These are phyloP conservation scores for Daldinia bambusicola DNA, from an alignment of 495 filamentous ascomycete species.

Conservation along the genomic window DNA sequence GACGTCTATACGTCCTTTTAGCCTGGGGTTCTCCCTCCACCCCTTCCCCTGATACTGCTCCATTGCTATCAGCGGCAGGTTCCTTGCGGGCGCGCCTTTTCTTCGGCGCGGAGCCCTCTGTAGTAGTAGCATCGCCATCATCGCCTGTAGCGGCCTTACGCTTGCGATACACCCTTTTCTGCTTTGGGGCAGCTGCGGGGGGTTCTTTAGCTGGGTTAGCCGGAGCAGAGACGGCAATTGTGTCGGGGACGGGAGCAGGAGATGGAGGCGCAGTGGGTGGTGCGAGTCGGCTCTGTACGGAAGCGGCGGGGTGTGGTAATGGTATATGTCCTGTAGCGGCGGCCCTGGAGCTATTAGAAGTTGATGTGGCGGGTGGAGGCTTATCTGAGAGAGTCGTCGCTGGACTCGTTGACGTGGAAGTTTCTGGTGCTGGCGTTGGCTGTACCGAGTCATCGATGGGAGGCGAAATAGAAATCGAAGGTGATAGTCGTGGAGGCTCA, in stretches of 20 bases:
- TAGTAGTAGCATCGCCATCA: conserved; percentile 22
- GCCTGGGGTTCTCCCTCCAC: conserved; percentile 40
- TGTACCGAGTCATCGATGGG: conserved; percentile 30
- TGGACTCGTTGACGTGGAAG: conserved; percentile 7
- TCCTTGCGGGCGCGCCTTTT: conserved; percentile 40
- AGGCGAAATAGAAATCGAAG: conserved; percentile 30
- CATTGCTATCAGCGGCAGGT: conserved; percentile 10
- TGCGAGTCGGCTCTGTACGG: conserved; percentile 17
- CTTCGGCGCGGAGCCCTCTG: conserved; percentile 38
- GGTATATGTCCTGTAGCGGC: not conserved
- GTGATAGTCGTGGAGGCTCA: conserved; percentile 20
- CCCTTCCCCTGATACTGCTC: conserved; percentile 23
- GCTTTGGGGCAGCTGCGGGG: conserved; percentile 35
- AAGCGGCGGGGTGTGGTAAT: conserved; percentile 21
- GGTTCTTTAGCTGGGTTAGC: conserved; percentile 15
- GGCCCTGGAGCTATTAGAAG: not conserved
- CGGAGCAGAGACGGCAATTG: conserved; percentile 25
- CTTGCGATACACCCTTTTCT: conserved; percentile 41
- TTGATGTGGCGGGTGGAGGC: not conserved
- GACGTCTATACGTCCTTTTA: conserved; percentile 45
- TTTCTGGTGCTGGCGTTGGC: conserved; percentile 31
- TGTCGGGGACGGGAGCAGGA: conserved; percentile 33
- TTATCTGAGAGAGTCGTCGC: conserved; percentile 11
- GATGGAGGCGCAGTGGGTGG: conserved; percentile 38
- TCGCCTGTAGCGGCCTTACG: conserved; percentile 30